Evolutionary conservation across 1,139 yeast genomes (phyloP).

Genomic region (Suhomyces atakaporum): DNA sequence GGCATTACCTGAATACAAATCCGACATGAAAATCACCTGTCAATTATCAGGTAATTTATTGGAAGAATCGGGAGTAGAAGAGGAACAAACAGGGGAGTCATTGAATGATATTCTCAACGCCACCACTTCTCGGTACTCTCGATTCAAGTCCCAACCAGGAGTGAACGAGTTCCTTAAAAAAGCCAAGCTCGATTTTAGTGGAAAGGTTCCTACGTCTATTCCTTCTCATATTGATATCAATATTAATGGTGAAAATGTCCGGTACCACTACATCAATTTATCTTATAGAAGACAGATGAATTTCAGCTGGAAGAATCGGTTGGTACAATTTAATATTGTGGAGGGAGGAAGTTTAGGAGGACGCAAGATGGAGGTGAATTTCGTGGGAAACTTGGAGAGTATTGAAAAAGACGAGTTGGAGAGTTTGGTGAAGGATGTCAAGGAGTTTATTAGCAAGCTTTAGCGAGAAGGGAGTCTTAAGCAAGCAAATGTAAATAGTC

Average conservation of each 20-base stretch:
- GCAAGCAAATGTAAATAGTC: no score
- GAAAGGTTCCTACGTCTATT: slow-evolving; percentile 34
- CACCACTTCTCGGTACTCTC: slow-evolving; percentile 32
- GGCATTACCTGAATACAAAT: slow-evolving; percentile 38
- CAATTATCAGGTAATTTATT: slow-evolving; percentile 41
- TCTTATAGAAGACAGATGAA: slow-evolving; percentile 48
- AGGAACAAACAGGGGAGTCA: not conserved
- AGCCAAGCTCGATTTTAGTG: slow-evolving; percentile 44
- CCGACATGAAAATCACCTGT: slow-evolving; percentile 51
- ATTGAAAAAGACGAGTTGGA: slow-evolving; percentile 27
- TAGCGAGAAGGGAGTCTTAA: no score
- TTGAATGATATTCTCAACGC: slow-evolving; percentile 27
- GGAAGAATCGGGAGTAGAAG: slow-evolving; percentile 8
- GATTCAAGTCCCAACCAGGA: slow-evolving; percentile 48
- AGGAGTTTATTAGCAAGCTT: slow-evolving; percentile 25
- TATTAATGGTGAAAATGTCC: slow-evolving; percentile 36
- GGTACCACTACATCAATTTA: slow-evolving; percentile 47
- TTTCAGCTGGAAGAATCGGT: slow-evolving; percentile 33
- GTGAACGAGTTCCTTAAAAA: slow-evolving; percentile 40
- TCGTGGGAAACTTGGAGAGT: slow-evolving; percentile 40
- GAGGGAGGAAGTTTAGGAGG: slow-evolving; percentile 65
- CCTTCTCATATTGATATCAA: slow-evolving; percentile 40
- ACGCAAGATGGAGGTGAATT: slow-evolving; percentile 46
- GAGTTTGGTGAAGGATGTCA: slow-evolving; percentile 30
- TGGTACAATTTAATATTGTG: slow-evolving; percentile 48